phyloP scores from a whole-genome alignment of 331 rosid species.

The Quercus lobata region DNA sequence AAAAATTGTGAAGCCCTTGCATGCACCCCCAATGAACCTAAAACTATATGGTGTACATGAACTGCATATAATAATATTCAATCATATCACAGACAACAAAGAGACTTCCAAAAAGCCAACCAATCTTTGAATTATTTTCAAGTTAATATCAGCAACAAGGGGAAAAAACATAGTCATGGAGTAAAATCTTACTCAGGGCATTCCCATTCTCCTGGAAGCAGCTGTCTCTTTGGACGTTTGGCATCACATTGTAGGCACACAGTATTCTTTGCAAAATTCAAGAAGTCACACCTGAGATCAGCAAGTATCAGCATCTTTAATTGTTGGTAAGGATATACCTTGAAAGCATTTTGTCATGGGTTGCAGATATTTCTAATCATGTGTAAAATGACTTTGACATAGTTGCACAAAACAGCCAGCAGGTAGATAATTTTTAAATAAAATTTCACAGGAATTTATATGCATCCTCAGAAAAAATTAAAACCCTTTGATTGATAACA shows the following conservation, averaged over 20 bases:
- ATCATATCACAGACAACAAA: neutral
- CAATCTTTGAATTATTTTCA: neutral
- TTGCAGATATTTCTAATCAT: neutral
- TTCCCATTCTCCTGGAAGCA: conserved; percentile 99
- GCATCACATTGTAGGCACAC: conserved; percentile 96
- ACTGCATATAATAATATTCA: neutral
- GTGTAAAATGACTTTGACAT: neutral
- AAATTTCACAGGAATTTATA: neutral
- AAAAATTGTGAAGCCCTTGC: neutral
- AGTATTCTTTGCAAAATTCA: conserved; percentile 92
- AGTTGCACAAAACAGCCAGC: neutral
- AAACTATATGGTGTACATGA: neutral
- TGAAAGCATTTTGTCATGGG: neutral
- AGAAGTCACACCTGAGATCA: conserved; percentile 86
- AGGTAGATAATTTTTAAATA: neutral
- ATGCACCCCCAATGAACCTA: neutral
- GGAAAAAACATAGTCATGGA: neutral
- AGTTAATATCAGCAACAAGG: neutral
- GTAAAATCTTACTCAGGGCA: conserved; percentile 81
- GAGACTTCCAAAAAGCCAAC: neutral
- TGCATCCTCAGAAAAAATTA: neutral
- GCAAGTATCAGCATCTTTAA: conserved; percentile 20
- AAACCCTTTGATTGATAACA: neutral
- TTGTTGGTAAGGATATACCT: neutral
- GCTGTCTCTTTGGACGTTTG: conserved; percentile 94